A percentile compares a stretch with the other conserved stretches of the same genome.
These are phyloP conservation scores for Phytopythium mirpurense DNA, from an alignment of 352 stramenopile genomes.

Conservation along the genomic window DNA sequence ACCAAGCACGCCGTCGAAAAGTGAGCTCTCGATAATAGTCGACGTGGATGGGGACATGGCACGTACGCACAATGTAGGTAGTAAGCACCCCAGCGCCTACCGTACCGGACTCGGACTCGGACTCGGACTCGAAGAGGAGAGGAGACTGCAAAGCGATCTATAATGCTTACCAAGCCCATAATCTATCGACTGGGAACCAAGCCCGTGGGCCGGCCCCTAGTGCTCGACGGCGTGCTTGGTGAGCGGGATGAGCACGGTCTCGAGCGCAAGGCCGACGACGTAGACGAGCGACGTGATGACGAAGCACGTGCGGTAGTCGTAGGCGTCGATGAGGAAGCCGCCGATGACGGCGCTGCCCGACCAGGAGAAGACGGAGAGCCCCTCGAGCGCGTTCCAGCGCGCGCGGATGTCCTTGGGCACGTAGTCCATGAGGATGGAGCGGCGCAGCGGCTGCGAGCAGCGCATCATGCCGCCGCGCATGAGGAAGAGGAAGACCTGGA, in stretches of 20 bases:
- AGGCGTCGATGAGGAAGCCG: conserved; percentile 71
- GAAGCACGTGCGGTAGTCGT: conserved; percentile 75
- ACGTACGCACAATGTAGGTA: not conserved
- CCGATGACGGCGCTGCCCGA: conserved; percentile 75
- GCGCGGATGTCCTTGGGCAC: conserved; percentile 68
- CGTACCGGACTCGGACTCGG: no score
- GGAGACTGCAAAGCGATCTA: no score
- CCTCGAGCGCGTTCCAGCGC: conserved; percentile 72
- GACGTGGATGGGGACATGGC: no score
- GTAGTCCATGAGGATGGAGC: conserved; percentile 78
- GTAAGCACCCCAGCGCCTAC: no score
- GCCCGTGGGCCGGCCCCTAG: no score
- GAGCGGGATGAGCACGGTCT: conserved; percentile 55
- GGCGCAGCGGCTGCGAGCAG: conserved; percentile 72
- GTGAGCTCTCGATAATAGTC: no score
- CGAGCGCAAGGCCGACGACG: conserved; percentile 40
- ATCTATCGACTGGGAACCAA: no score
- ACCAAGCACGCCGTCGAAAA: conserved; percentile 53
- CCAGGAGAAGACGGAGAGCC: conserved; percentile 74
- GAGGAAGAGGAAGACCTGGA: conserved; percentile 69
- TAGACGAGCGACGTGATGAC: conserved; percentile 78
- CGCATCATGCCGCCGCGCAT: conserved; percentile 81
- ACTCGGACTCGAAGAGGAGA: no score
- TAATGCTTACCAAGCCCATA: no score
- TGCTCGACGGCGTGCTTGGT: conserved; percentile 52